Conservation (phyloP, 495 filamentous ascomycete species). For the Aspergillus ostianus region DNA sequence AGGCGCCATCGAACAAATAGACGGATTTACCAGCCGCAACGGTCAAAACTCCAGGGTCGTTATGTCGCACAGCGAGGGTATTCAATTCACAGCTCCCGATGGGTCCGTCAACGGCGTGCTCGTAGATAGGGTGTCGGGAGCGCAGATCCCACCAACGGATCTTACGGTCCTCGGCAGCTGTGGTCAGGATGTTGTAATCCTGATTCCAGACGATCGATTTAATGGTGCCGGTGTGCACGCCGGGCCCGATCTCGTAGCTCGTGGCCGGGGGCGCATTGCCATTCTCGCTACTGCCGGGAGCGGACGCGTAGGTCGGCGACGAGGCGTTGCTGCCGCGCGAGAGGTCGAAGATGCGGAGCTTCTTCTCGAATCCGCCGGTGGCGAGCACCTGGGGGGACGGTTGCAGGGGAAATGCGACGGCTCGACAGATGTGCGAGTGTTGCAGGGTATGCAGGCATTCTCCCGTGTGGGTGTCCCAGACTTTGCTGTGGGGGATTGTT, state of each 20-base stretch:
- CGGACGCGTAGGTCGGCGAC: constrained; percentile 33
- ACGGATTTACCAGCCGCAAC: constrained; percentile 80
- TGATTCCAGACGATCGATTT: constrained; percentile 91
- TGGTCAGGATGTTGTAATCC: constrained; percentile 84
- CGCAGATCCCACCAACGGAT: constrained; percentile 94
- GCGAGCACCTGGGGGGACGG: constrained; percentile 77
- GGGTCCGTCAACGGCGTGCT: constrained; percentile 72
- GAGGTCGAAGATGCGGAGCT: constrained; percentile 90
- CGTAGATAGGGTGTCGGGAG: constrained; percentile 63
- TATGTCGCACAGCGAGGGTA: constrained; percentile 37
- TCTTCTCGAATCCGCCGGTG: constrained; percentile 94
- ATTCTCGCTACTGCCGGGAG: constrained; percentile 26
- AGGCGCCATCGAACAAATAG: constrained; percentile 84
- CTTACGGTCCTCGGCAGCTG: constrained; percentile 83
- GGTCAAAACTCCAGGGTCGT: constrained; percentile 47
- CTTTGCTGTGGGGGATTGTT: constrained; percentile 56
- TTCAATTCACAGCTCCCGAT: constrained; percentile 91
- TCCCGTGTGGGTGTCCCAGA: constrained; percentile 95
- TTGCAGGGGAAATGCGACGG: constrained; percentile 79
- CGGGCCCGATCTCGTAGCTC: constrained; percentile 83
- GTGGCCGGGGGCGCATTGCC: constrained; percentile 44
- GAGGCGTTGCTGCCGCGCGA: constrained; percentile 49
- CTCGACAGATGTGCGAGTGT: constrained; percentile 92
- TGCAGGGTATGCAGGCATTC: constrained; percentile 85
- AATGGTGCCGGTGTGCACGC: constrained; percentile 80